Conservation (phyloP, 768 basidiomycete genomes). For the Baorangia bicolor region DNA sequence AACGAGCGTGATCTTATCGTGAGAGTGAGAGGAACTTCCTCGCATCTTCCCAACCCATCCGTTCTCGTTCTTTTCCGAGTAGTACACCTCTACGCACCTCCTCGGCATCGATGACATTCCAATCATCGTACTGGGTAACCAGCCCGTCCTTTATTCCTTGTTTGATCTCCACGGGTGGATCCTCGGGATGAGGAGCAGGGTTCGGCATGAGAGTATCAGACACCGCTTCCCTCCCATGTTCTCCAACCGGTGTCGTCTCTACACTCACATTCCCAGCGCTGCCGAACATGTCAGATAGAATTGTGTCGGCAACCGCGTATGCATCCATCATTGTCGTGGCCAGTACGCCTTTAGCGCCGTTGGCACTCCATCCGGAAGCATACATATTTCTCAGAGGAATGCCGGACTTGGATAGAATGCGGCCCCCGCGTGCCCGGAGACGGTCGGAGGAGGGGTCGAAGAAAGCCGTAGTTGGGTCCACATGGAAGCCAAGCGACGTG, state of each 20-base stretch:
- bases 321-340: constrained; percentile 94
- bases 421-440: constrained; percentile 51
- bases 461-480: constrained; percentile 58
- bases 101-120: constrained; percentile 72
- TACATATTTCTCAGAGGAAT: constrained; percentile 63
- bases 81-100: constrained; percentile 60
- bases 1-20: constrained; percentile 9
- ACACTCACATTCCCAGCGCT: constrained; percentile 17
- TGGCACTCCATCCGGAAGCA: constrained; percentile 91
- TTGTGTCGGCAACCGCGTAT: constrained; percentile 70
- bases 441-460: constrained; percentile 57
- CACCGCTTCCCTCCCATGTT: constrained; percentile 1
- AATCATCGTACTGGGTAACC: constrained; percentile 67
- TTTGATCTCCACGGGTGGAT: constrained; percentile 47
- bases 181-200: constrained; percentile 40
- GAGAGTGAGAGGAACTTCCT: constrained; percentile 27
- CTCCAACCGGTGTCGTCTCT: constrained; percentile 3
- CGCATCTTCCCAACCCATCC: constrained; percentile 70
- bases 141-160: constrained; percentile 38
- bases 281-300: constrained; percentile 54
- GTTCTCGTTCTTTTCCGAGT: constrained; percentile 70
- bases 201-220: constrained; percentile 32
- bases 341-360: constrained; percentile 88
- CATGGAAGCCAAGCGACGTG: constrained; percentile 84
- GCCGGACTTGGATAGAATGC: constrained; percentile 44